Evolutionary conservation across 2,329 filamentous ascomycete genomes (phyloP).

Genomic region (Penicillium sp.): DNA sequence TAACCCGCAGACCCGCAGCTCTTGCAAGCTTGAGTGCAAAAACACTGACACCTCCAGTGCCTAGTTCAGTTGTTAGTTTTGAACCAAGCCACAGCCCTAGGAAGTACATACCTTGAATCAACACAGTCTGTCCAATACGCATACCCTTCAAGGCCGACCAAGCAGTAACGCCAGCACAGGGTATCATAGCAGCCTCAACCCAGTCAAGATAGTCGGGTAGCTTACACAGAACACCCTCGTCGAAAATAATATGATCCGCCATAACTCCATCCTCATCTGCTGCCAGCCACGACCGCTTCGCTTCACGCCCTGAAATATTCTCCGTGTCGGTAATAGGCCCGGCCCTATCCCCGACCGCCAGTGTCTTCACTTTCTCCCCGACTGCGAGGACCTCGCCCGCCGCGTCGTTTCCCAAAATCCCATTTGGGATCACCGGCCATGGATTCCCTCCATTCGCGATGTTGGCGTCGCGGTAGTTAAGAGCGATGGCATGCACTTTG

Average conservation of each 20-base stretch:
- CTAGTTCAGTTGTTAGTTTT: constrained; percentile 13
- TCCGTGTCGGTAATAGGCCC: constrained; percentile 41
- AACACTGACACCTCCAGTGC: constrained; percentile 38
- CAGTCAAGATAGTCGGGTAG: constrained; percentile 40
- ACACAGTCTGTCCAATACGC: constrained; percentile 40
- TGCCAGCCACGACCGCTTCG: constrained; percentile 43
- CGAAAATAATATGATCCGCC: constrained; percentile 43
- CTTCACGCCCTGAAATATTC: constrained; percentile 40
- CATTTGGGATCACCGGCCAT: constrained; percentile 35
- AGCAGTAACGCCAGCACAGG: constrained; percentile 47
- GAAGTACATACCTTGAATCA: constrained; percentile 42
- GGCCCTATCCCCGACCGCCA: constrained; percentile 39
- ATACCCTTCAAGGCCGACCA: constrained; percentile 46
- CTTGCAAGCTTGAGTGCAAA: constrained; percentile 37
- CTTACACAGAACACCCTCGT: constrained; percentile 38
- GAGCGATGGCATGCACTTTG: constrained; percentile 22
- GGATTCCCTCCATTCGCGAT: constrained; percentile 38
- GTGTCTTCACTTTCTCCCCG: constrained; percentile 34
- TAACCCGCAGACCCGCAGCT: constrained; percentile 34
- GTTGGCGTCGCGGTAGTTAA: constrained; percentile 28
- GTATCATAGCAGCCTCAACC: constrained; percentile 38
- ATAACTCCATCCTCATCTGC: constrained; percentile 47
- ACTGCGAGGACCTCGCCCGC: constrained; percentile 42
- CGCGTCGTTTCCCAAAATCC: constrained; percentile 42
- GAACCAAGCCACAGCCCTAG: no score